Evolutionary conservation across 2,329 filamentous ascomycete species (phyloP), one percentile per base, ranked within the genome.

Genomic region (Sporothrix inflata): DNA sequence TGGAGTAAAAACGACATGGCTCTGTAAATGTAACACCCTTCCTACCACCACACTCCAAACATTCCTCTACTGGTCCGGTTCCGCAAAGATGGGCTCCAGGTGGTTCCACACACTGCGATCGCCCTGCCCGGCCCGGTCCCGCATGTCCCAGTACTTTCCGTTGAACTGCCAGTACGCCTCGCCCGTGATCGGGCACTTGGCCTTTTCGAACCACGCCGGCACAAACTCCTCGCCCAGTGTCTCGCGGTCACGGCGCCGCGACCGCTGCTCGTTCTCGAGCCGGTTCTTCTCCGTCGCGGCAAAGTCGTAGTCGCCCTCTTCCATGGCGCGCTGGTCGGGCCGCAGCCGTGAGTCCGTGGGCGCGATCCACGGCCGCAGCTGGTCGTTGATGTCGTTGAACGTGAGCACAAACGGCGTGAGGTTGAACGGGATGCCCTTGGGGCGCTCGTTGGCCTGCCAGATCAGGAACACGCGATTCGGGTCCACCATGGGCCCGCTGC

Each of bases 241-340:
- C 82, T 99, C 95, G 30, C 94, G 86, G 73, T 86, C 83, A 71
- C 92, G 84, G 74, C 96, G 85, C 73, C 91, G 90, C 11, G 91
- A 90, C 73, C 96, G 87, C 84, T 99, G 96, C 75, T 91, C 94
- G 83, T 98, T 92, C 81, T 99, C 96, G 0, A 99, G 88, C 1
- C 96, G 87, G 78, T 95, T 96, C 88, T 99, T 99, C 85, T 99
- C 96, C 5, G 88, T 89, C 0, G 95, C 96, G 1, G 96, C 96
- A 73, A 96, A 86, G 78, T 98, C 95, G 79, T 99, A 99, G 81
- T 94, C 89, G n/a, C 95, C 96, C 74, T 98, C 94, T 80, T 99
- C 96, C 96, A 99, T 99, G 1, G 96, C 96, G 12, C 96, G 88
- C 83, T 99, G 96, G 81, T 99, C 96, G 0, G 96, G 95, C 40